phyloP scores from a whole-genome alignment of 2,329 filamentous ascomycete species.

The Aureobasidium sp. region DNA sequence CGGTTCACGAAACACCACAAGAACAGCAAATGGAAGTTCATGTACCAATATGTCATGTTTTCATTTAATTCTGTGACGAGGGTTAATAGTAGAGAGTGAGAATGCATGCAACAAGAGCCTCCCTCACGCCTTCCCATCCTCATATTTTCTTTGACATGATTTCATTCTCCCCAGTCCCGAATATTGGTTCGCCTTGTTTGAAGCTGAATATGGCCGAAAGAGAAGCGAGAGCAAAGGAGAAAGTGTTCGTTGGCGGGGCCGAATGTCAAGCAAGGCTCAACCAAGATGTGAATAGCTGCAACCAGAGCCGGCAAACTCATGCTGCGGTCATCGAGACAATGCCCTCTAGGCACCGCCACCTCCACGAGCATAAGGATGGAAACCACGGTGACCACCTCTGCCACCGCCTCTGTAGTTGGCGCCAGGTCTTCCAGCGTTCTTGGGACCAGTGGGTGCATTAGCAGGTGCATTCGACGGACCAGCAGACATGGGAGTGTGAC shows the following conservation, averaged over 20 bases:
- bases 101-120: not conserved
- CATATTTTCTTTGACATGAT: not conserved
- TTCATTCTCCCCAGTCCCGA: not conserved
- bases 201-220: not conserved
- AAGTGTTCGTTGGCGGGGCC: too few relatives aligned
- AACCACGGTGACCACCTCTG: constrained; percentile 64
- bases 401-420: constrained; percentile 92
- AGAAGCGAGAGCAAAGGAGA: not conserved
- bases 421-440: constrained; percentile 86
- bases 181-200: not conserved
- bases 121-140: not conserved
- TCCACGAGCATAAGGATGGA: constrained; percentile 62
- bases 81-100: not conserved
- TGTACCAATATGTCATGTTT: not conserved
- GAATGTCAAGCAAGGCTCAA: not conserved
- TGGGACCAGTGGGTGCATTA: constrained; percentile 87
- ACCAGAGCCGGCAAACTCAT: too few relatives aligned
- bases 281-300: not conserved
- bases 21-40: too few relatives aligned
- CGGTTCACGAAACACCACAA: too few relatives aligned
- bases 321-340: not conserved
- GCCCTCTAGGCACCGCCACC: constrained; percentile 16
- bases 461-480: constrained; percentile 53
- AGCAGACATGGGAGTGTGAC: constrained; percentile 27
- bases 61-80: constrained; percentile 1